Conservation (phyloP, 345 rosid genomes). For the Carallia pectinifolia region DNA sequence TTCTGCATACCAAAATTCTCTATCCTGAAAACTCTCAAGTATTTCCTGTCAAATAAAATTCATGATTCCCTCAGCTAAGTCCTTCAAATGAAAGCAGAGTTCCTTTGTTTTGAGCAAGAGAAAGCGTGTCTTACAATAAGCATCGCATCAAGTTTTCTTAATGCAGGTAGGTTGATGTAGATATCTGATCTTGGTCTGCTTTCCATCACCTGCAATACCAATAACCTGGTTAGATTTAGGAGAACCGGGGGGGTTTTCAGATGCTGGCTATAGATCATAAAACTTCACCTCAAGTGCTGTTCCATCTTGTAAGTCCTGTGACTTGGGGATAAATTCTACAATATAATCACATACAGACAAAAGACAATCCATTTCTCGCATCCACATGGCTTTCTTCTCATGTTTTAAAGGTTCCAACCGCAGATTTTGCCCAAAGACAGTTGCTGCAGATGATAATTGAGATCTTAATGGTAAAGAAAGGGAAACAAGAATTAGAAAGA, state of each 20-base stretch:
- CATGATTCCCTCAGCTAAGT: not conserved
- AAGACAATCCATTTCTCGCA: constrained; percentile 87
- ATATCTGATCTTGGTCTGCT: constrained; percentile 72
- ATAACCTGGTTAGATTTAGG: constrained; percentile 7
- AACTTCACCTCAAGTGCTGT: constrained; percentile 60
- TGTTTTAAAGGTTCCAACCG: constrained; percentile 75
- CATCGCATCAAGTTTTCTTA: constrained; percentile 79
- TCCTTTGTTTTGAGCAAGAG: not conserved
- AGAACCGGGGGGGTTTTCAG: not conserved
- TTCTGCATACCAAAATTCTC: constrained; percentile 93
- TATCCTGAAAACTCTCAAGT: constrained; percentile 69
- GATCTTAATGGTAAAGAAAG: not conserved
- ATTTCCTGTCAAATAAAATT: constrained; percentile 59
- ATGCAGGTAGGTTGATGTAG: constrained; percentile 79
- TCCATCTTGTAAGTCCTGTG: constrained; percentile 57
- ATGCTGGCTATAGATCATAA: not conserved
- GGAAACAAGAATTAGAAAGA: not conserved
- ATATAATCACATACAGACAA: constrained; percentile 81
- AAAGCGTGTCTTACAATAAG: constrained; percentile 52
- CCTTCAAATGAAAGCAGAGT: constrained; percentile 2
- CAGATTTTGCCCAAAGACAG: constrained; percentile 86
- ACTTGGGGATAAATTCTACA: constrained; percentile 62
- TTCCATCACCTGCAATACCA: constrained; percentile 60
- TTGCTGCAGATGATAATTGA: constrained; percentile 49
- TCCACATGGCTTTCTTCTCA: constrained; percentile 85